Evolutionary conservation across 768 basidiomycete genomes (phyloP), one percentile per base, ranked within the genome.

Genomic region (Lenzites betulinus): DNA sequence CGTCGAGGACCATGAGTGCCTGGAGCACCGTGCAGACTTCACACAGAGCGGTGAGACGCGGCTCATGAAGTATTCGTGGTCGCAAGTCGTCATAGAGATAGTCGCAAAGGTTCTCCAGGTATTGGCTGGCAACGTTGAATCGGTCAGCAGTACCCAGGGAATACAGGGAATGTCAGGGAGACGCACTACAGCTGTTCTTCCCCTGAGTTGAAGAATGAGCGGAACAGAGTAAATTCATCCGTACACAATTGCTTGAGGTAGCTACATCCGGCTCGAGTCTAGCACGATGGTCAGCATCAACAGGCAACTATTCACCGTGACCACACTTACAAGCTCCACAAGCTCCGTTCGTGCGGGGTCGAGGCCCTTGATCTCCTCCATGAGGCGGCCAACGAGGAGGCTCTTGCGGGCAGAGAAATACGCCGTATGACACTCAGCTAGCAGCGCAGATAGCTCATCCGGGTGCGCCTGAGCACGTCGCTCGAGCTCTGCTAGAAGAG

Each of bases 11-110:
- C 93, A 98, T 98, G 42, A 98, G 80, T 0, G 95, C 96, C 70
- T 95, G 92, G 2, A 99, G 80, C 20, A 99, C 93, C 0, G 93
- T 98, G 78, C 96, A 99, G 25, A 98, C 93, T 71, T 95, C 92
- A 70, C 95, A 95, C 1, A 99, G 84, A 0, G 87, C 87, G 1
- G 89, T 88, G 47, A 99, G 83, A 5, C 90, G 86, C 0, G 89
- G 88, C 69, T 98, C 96, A 67, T 98, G 95, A 2, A 98, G 81
- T 63, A 99, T 98, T 5, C 95, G 87, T 6, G 96, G 97, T 1
- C 96, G 90, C 1, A 99, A 84, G 64, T 95, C 93, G 71, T 98
- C 97, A 70, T 95, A 97, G 35, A 99, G 85, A 66, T 93, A 84
- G 74, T 98, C 96, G 66, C 95, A 98, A 0, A 98, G 81, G 2